Conservation (phyloP, 2,329 filamentous ascomycete genomes). For the Didymosphaeria variabile region DNA sequence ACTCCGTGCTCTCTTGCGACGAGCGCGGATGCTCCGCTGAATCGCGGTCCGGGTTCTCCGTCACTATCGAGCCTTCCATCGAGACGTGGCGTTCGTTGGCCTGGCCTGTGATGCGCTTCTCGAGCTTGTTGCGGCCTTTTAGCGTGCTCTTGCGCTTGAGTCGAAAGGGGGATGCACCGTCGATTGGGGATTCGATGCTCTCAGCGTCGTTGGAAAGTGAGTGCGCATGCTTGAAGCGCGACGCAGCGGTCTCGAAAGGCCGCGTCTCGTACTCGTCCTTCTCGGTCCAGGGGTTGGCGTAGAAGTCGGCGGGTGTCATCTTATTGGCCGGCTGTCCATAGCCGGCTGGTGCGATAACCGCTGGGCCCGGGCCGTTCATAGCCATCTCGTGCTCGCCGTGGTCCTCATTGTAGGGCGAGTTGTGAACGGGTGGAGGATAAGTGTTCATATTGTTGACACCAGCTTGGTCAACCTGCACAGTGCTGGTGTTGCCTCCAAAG, state of each 20-base stretch:
- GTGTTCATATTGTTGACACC: conserved; percentile 23
- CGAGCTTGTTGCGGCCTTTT: conserved; percentile 22
- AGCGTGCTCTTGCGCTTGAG: conserved; percentile 39
- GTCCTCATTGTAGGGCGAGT: conserved; percentile 11
- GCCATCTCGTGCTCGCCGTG: conserved; percentile 13
- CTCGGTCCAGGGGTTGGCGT: conserved; percentile 11
- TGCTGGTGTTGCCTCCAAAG: conserved; percentile 13
- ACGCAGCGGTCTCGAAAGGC: conserved; percentile 9
- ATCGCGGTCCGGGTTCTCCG: not conserved
- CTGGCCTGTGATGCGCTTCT: conserved; percentile 9
- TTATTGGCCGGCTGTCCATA: conserved; percentile 5
- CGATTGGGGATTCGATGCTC: conserved; percentile 39
- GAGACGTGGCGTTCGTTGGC: conserved; percentile 10
- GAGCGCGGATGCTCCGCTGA: not conserved
- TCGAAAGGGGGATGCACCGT: conserved; percentile 39
- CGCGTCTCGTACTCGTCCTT: conserved; percentile 13
- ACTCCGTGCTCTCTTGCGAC: conserved; percentile 9
- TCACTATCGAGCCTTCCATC: conserved; percentile 10
- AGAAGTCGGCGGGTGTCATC: conserved; percentile 13
- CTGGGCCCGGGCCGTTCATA: conserved; percentile 14
- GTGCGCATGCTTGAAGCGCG: conserved; percentile 15
- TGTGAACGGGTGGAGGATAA: conserved; percentile 12
- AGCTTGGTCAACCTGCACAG: not conserved
- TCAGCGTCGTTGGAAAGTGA: conserved; percentile 10
- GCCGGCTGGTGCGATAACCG: conserved; percentile 10